Evolutionary conservation across 768 basidiomycete species (phyloP).

Genomic region (Leccinum aurantiacum): DNA sequence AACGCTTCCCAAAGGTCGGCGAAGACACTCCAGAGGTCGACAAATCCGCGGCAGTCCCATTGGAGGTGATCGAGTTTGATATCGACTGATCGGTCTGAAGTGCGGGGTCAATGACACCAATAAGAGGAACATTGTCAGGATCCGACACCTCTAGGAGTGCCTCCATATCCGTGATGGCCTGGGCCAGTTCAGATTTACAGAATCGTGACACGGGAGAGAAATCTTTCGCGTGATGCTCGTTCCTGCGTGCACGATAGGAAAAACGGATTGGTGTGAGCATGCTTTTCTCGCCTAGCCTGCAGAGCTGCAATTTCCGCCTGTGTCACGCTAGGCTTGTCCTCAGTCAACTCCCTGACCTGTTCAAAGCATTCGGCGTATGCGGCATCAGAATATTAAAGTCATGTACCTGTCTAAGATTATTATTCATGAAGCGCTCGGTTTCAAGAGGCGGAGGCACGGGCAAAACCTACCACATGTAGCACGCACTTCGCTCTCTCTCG

Average conservation of each 20-base stretch:
- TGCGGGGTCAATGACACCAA: conserved; percentile 31
- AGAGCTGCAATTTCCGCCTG: conserved; percentile 50
- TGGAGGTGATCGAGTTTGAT: conserved; percentile 8
- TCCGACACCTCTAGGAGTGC: conserved; percentile 41
- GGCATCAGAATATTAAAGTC: conserved; percentile 85
- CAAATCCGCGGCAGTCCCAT: conserved; percentile 13
- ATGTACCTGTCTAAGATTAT: conserved; percentile 76
- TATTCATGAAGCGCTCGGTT: conserved; percentile 9
- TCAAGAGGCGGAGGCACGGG: conserved; percentile 3
- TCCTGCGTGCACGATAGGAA: conserved; percentile 71
- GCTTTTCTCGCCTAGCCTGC: conserved; percentile 55
- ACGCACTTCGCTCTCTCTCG: conserved; percentile 78
- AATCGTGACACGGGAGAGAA: conserved; percentile 86
- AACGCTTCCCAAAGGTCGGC: conserved; percentile 8
- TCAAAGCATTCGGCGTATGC: conserved; percentile 81
- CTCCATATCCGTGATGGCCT: conserved; percentile 71
- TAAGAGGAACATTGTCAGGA: conserved; percentile 22
- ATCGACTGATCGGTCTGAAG: conserved; percentile 22
- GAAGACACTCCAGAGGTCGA: conserved; percentile 5
- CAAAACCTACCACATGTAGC: conserved; percentile 76
- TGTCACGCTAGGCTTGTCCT: conserved; percentile 47
- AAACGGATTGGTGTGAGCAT: conserved; percentile 66
- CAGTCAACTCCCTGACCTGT: conserved; percentile 64
- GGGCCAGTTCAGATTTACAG: conserved; percentile 56
- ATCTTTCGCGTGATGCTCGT: conserved; percentile 64